These are phyloP conservation scores for Penicillium coffeae DNA, from an alignment of 495 filamentous ascomycete genomes.

Conservation along the genomic window DNA sequence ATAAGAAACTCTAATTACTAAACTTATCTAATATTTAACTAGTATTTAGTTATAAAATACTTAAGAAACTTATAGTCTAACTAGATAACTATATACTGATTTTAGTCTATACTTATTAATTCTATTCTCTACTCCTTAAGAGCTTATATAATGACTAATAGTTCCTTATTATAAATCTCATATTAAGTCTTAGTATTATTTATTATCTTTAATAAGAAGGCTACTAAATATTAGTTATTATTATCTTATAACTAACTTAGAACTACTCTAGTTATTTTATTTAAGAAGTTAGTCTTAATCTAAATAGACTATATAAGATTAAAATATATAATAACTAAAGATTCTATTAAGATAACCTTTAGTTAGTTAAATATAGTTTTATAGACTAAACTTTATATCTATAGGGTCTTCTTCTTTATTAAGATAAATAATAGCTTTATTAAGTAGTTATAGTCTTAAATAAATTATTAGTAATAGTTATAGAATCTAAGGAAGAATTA, in stretches of 20 bases:
- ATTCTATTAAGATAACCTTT: not conserved
- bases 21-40: too few relatives aligned
- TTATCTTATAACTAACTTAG: not conserved
- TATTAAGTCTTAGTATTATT: not conserved
- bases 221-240: not conserved
- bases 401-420: not conserved
- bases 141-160: not conserved
- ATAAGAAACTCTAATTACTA: too few relatives aligned
- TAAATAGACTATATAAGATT: not conserved
- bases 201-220: not conserved
- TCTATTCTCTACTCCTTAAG: not conserved
- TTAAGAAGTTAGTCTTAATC: not conserved
- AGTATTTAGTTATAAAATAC: too few relatives aligned
- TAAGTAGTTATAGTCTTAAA: not conserved
- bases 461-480: slow-evolving; percentile 1
- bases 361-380: not conserved
- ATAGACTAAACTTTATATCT: not conserved
- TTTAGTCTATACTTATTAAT: too few relatives aligned
- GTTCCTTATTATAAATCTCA: not conserved
- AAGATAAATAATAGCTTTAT: not conserved
- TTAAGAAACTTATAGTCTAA: too few relatives aligned
- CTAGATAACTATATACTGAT: too few relatives aligned
- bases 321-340: not conserved
- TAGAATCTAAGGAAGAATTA: slow-evolving; percentile 1
- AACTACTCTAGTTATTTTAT: too few relatives aligned